Evolutionary conservation across 2,329 filamentous ascomycete genomes (phyloP).

Genomic region (Cordyceps pruinosa): DNA sequence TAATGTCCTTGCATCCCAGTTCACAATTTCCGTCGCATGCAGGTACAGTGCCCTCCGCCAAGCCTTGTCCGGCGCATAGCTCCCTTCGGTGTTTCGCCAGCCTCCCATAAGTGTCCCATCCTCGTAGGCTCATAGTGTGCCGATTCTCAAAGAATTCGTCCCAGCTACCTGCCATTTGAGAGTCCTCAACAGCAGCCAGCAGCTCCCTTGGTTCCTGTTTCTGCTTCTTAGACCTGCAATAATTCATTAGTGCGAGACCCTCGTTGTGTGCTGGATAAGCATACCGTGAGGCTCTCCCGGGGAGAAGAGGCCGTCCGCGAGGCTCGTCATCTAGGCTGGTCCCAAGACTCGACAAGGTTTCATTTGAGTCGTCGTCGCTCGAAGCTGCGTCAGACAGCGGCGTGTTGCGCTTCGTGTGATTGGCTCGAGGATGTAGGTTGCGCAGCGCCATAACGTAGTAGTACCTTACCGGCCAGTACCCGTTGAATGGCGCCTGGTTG

Average conservation of each 20-base stretch:
- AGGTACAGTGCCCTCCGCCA: neutral
- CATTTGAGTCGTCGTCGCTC: neutral
- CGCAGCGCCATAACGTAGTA: neutral
- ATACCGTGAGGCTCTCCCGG: neutral
- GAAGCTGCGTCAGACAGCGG: neutral
- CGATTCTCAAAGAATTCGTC: neutral
- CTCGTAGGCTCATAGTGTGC: neutral
- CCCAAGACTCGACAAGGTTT: neutral
- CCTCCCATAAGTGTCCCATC: neutral
- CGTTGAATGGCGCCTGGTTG: neutral
- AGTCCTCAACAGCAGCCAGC: neutral
- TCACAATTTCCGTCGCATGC: neutral
- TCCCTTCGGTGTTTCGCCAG: neutral
- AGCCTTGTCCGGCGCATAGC: neutral
- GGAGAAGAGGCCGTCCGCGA: neutral
- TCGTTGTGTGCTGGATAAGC: neutral
- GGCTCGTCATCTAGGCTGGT: slow-evolving; percentile 1
- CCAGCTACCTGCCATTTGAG: neutral
- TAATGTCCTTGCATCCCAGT: neutral
- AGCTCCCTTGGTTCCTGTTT: neutral
- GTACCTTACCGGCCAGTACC: neutral
- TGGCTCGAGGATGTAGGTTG: neutral
- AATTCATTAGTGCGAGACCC: neutral
- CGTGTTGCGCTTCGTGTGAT: neutral
- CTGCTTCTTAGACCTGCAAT: neutral